phyloP scores from a whole-genome alignment of 139 green algal species.

The Picochlorum sp. region DNA sequence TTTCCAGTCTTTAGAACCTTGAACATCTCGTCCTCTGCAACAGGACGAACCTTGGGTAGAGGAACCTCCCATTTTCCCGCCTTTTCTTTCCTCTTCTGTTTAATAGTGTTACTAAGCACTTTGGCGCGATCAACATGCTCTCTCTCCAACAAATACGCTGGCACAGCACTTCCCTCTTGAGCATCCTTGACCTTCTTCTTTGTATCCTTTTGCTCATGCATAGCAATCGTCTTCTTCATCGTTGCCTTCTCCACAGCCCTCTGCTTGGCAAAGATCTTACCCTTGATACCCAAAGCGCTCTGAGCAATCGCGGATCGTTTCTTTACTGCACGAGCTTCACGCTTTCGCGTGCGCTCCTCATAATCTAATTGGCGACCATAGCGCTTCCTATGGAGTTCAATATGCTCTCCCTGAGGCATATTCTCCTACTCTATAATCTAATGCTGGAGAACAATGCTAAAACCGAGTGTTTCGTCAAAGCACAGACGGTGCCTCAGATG shows the following conservation, averaged over 20 bases:
- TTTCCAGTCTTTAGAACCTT: slow-evolving; percentile 88
- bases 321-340: slow-evolving; percentile 85
- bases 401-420: slow-evolving; percentile 98
- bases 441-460: background rate
- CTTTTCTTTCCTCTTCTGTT: slow-evolving; percentile 99
- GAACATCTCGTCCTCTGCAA: slow-evolving; percentile 99
- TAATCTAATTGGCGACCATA: slow-evolving; percentile 83
- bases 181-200: slow-evolving; percentile 89
- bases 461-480: background rate
- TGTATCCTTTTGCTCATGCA: slow-evolving; percentile 92
- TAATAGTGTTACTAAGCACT: slow-evolving; percentile 99
- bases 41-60: slow-evolving; percentile 92
- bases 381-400: slow-evolving; percentile 93
- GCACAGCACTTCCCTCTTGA: slow-evolving; percentile 75
- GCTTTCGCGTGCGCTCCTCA: slow-evolving; percentile 91
- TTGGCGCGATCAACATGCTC: slow-evolving; percentile 95
- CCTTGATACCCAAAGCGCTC: slow-evolving; percentile 86
- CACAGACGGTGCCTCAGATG: too few species aligned
- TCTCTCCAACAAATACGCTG: slow-evolving; percentile 96
- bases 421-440: slow-evolving; percentile 8
- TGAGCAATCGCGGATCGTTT: slow-evolving; percentile 75
- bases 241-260: slow-evolving; percentile 91
- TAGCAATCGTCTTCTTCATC: slow-evolving; percentile 98
- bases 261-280: slow-evolving; percentile 97
- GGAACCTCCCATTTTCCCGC: slow-evolving; percentile 99